Conservation (phyloP, 2,329 filamentous ascomycete genomes). For the Aspergillus floridensis region DNA sequence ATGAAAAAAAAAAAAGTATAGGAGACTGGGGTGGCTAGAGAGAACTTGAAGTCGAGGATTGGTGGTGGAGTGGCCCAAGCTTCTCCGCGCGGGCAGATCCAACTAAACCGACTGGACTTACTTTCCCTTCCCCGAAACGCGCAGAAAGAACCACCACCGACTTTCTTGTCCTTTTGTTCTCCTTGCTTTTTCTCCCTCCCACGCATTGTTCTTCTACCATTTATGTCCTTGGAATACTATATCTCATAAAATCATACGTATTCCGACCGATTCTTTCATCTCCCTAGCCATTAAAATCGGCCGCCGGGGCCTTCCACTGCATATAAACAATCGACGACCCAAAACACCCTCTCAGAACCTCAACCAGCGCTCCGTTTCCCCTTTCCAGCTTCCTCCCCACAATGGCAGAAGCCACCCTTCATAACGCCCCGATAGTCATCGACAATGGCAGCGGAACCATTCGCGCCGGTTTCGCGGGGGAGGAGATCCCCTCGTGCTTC, state of each 20-base stretch:
- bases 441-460: constrained; percentile 99
- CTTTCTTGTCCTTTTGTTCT: background rate
- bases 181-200: background rate
- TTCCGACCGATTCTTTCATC: background rate
- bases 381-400: constrained; percentile 17
- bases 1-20: too few species aligned
- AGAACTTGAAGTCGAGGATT: background rate
- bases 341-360: constrained; percentile 16
- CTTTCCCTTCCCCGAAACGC: constrained; percentile 14
- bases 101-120: background rate
- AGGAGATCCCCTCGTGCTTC: constrained; percentile 92
- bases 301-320: constrained; percentile 29
- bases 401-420: constrained; percentile 68
- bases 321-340: constrained; percentile 23
- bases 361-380: constrained; percentile 2
- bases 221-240: background rate
- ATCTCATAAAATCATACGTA: too few species aligned
- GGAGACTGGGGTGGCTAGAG: background rate
- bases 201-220: background rate
- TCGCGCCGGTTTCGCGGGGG: constrained; percentile 91
- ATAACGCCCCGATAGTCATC: constrained; percentile 97
- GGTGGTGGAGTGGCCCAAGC: constrained; percentile 36
- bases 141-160: constrained; percentile 8
- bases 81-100: constrained; percentile 12
- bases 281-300: constrained; percentile 11